phyloP scores from a whole-genome alignment of 108 stramenopile species.

The Skeletonema potamos region DNA sequence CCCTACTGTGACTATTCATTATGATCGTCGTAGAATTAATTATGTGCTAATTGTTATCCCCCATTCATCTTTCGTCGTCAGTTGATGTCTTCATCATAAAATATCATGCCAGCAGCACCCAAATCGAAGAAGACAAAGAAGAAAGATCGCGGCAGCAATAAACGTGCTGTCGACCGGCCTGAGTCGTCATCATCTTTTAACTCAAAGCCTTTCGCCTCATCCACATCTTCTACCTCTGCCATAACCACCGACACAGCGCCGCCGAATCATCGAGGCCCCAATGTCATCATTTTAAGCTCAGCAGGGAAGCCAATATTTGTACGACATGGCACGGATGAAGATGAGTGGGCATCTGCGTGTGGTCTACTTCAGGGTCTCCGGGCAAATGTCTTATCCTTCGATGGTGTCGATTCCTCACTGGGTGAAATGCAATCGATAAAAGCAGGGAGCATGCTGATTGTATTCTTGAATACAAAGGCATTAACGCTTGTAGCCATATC shows the following conservation, averaged over 20 bases:
- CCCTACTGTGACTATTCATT: too few species aligned
- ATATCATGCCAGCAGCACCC: not conserved
- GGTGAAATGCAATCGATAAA: conserved; percentile 67
- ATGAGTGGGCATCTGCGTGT: conserved; percentile 62
- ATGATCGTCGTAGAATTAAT: too few species aligned
- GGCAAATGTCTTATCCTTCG: conserved; percentile 49
- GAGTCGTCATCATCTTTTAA: not conserved
- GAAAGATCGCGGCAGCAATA: not conserved
- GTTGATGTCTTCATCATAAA: not conserved
- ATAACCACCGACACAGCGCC: not conserved
- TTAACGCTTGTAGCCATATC: conserved; percentile 65
- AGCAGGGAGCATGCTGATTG: conserved; percentile 43
- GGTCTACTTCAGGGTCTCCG: conserved; percentile 69
- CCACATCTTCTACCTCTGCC: not conserved
- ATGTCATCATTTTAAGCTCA: conserved; percentile 71
- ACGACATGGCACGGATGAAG: conserved; percentile 52
- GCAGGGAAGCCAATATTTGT: conserved; percentile 81
- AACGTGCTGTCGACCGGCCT: not conserved
- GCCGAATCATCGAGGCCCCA: conserved; percentile 31
- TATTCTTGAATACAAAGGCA: conserved; percentile 68
- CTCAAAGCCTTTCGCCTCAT: not conserved
- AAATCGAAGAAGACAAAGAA: not conserved
- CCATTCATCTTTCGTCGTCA: too few species aligned
- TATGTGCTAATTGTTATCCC: too few species aligned
- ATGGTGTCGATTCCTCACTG: conserved; percentile 37